Evolutionary conservation across 2,329 filamentous ascomycete genomes (phyloP).

Genomic region (Fusarium chaquense): DNA sequence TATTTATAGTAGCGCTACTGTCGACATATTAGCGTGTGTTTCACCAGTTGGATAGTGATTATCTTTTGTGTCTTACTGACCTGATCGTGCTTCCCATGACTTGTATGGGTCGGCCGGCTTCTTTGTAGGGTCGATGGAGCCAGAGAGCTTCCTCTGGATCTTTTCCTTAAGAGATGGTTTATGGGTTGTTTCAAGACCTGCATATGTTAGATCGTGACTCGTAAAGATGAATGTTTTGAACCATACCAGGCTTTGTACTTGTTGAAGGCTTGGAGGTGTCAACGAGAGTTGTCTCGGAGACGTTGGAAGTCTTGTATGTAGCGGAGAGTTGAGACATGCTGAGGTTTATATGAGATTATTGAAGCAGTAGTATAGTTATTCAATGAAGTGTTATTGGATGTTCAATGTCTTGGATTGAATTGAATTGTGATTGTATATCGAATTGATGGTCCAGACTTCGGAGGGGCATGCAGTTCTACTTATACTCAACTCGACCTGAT

Average conservation of each 20-base stretch:
- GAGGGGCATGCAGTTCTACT: conserved; percentile 29
- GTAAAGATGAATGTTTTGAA: not conserved
- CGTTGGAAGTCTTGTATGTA: conserved; percentile 38
- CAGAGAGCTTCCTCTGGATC: conserved; percentile 41
- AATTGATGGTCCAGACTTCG: not conserved
- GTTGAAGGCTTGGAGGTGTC: conserved; percentile 30
- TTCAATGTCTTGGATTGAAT: conserved; percentile 1
- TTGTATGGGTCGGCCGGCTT: conserved; percentile 40
- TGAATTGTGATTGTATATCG: conserved; percentile 6
- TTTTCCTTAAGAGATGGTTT: conserved; percentile 42
- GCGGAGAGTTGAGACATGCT: conserved; percentile 40
- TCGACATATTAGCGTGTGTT: conserved; percentile 5
- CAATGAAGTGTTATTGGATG: not conserved
- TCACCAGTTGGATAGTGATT: not conserved
- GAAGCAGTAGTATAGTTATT: not conserved
- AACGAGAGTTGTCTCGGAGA: conserved; percentile 45
- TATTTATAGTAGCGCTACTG: conserved; percentile 39
- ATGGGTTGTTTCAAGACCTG: conserved; percentile 17
- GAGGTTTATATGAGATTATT: not conserved
- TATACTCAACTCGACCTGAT: conserved; percentile 13
- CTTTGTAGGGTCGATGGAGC: conserved; percentile 40
- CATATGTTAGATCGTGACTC: not conserved
- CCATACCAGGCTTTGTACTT: conserved; percentile 37
- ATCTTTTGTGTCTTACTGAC: conserved; percentile 22
- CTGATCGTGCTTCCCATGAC: conserved; percentile 46